Percentiles rank a stretch among this genome's conserved stretches.
Evolutionary conservation across 2,329 filamentous ascomycete species (phyloP).

Genomic region (Ascochyta viciae-villosae): DNA sequence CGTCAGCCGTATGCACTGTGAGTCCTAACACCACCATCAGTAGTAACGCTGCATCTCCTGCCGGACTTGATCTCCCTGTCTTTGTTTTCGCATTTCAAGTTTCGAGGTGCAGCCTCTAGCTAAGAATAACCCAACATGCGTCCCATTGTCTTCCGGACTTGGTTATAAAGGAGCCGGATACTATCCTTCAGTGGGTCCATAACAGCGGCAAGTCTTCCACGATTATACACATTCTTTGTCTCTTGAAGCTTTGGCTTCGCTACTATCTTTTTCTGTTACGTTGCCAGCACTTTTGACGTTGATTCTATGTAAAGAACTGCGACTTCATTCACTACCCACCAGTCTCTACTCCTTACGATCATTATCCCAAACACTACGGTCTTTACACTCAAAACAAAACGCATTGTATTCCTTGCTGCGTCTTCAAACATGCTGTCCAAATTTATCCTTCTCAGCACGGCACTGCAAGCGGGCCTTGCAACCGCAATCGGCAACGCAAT

Average conservation of each 20-base stretch:
- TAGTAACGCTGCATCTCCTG: conserved; percentile 11
- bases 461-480: conserved; percentile 27
- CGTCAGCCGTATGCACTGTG: conserved; percentile 2
- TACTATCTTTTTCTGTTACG: not conserved
- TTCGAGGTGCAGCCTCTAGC: not conserved
- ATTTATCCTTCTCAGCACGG: conserved; percentile 21
- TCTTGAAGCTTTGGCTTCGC: not conserved
- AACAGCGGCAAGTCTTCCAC: not conserved
- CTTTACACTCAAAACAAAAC: not conserved
- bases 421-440: conserved; percentile 28
- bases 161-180: not conserved
- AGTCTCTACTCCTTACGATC: not conserved
- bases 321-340: conserved; percentile 1
- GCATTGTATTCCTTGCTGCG: not conserved
- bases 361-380: not conserved
- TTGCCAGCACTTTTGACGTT: not conserved
- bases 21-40: conserved; percentile 11
- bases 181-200: not conserved
- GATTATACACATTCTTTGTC: not conserved
- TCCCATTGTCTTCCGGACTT: not conserved
- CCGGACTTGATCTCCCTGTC: conserved; percentile 10
- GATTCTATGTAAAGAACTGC: not conserved
- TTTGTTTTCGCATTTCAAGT: conserved; percentile 1
- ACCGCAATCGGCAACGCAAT: conserved; percentile 31
- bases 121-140: not conserved